phyloP scores from a whole-genome alignment of 306 rosid genomes.

The Rosa multiflora region DNA sequence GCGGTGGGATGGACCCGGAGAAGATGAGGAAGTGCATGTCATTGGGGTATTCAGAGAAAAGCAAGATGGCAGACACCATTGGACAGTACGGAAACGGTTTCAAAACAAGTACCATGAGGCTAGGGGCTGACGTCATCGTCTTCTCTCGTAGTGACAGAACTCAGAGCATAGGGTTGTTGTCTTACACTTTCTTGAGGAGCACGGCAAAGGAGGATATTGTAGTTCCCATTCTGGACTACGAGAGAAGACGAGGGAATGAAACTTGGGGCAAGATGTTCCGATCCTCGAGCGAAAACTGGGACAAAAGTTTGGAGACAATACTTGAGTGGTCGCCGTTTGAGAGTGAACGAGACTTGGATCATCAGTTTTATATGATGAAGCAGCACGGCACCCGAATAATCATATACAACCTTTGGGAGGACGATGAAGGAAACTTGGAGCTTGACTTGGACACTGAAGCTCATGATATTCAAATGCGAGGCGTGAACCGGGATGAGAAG shows the following conservation, averaged over 20 bases:
- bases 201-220: conserved; percentile 91
- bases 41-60: conserved; percentile 80
- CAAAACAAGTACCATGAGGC: conserved; percentile 97
- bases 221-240: conserved; percentile 96
- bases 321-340: conserved; percentile 85
- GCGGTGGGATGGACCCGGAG: conserved; percentile 98
- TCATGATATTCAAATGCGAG: conserved; percentile 90
- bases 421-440: conserved; percentile 85
- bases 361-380: conserved; percentile 67
- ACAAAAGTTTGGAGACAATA: conserved; percentile 64
- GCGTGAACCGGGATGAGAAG: conserved; percentile 89
- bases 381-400: conserved; percentile 78
- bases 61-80: conserved; percentile 81
- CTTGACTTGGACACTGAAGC: conserved; percentile 79
- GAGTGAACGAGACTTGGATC: conserved; percentile 65
- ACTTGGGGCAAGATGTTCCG: conserved; percentile 60
- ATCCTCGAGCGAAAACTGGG: conserved; percentile 62
- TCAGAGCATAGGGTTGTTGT: conserved; percentile 88
- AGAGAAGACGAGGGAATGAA: conserved; percentile 36
- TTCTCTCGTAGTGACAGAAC: conserved; percentile 77
- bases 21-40: conserved; percentile 99
- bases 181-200: conserved; percentile 86
- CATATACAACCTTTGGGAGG: conserved; percentile 98
- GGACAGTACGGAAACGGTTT: conserved; percentile 99
- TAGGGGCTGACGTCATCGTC: conserved; percentile 96